Evolutionary conservation across 2,329 filamentous ascomycete species (phyloP).

Genomic region (Penicillium verrucosum): DNA sequence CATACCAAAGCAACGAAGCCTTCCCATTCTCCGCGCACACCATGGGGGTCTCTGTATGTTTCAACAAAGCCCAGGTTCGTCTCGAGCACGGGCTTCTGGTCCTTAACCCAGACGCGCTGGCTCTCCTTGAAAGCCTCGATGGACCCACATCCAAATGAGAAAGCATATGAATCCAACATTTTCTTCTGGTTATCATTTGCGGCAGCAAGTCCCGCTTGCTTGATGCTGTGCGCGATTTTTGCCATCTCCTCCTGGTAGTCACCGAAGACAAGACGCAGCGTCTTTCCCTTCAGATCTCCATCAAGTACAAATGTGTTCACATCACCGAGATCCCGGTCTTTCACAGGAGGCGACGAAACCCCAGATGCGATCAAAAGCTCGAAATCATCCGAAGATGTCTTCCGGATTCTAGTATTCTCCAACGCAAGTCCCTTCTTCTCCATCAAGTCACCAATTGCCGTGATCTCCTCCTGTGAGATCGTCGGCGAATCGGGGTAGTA

Average conservation of each 20-base stretch:
- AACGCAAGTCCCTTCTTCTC: constrained; percentile 66
- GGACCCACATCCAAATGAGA: constrained; percentile 71
- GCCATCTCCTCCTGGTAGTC: constrained; percentile 72
- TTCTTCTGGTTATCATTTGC: constrained; percentile 71
- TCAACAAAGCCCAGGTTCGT: constrained; percentile 82
- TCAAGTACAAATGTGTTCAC: constrained; percentile 60
- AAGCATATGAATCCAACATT: constrained; percentile 71
- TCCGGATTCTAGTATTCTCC: constrained; percentile 74
- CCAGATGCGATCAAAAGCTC: constrained; percentile 74
- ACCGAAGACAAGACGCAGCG: constrained; percentile 68
- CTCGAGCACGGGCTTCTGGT: constrained; percentile 77
- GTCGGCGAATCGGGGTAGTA: constrained; percentile 75
- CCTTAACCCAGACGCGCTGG: constrained; percentile 77
- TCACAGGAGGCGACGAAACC: constrained; percentile 55
- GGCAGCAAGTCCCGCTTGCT: constrained; percentile 64
- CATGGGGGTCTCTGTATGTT: constrained; percentile 78
- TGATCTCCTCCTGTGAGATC: constrained; percentile 74
- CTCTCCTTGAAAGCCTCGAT: constrained; percentile 75
- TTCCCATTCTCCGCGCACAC: constrained; percentile 79
- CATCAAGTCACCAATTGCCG: constrained; percentile 68
- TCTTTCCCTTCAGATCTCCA: constrained; percentile 63
- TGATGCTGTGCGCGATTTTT: constrained; percentile 62
- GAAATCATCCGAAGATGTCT: constrained; percentile 62
- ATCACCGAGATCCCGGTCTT: constrained; percentile 67
- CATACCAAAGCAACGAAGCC: constrained; percentile 67